phyloP scores from a whole-genome alignment of 768 basidiomycete species.

The Lentinula guzmanii region DNA sequence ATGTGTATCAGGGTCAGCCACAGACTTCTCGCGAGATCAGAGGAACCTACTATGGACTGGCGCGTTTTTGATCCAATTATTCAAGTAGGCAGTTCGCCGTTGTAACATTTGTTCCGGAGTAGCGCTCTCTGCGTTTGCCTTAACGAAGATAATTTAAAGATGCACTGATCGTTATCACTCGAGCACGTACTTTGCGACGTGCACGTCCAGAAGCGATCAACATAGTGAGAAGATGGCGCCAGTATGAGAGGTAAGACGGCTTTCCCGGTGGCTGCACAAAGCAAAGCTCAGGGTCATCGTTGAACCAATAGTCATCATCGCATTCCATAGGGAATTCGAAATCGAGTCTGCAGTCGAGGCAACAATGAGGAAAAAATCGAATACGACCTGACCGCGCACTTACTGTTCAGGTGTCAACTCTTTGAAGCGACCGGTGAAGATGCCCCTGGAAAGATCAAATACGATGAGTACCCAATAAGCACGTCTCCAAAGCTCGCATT shows the following conservation, averaged over 20 bases:
- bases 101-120: constrained; percentile 29
- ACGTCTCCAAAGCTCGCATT: constrained; percentile 47
- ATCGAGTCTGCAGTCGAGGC: not conserved
- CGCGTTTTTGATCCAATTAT: constrained; percentile 37
- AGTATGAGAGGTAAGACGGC: constrained; percentile 34
- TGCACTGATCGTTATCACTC: not conserved
- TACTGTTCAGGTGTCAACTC: constrained; percentile 12
- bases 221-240: constrained; percentile 35
- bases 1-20: constrained; percentile 44
- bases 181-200: constrained; percentile 13
- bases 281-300: constrained; percentile 26
- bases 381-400: not conserved
- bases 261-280: constrained; percentile 46
- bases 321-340: constrained; percentile 29
- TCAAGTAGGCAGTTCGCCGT: constrained; percentile 41
- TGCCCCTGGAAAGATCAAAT: constrained; percentile 31
- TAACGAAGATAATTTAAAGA: not conserved
- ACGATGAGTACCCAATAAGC: constrained; percentile 24
- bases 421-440: constrained; percentile 49
- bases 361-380: constrained; percentile 10
- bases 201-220: constrained; percentile 42
- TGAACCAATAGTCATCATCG: constrained; percentile 54
- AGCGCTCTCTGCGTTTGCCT: not conserved
- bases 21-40: constrained; percentile 23
- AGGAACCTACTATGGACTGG: constrained; percentile 43